phyloP scores from a whole-genome alignment of 2,329 filamentous ascomycete genomes.

The Xylaria sp. region DNA sequence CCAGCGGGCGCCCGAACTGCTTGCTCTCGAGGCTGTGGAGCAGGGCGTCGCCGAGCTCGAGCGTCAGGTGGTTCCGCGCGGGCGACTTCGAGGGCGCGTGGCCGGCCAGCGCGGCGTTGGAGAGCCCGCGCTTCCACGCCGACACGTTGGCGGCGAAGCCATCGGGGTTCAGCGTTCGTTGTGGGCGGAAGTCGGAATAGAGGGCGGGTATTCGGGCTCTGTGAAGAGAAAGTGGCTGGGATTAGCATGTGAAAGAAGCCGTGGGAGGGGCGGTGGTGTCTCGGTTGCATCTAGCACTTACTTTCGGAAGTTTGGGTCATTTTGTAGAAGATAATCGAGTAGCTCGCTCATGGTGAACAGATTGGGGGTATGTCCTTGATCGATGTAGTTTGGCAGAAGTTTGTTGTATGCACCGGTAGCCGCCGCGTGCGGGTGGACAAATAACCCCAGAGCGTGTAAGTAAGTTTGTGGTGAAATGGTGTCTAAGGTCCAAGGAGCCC shows the following conservation, averaged over 20 bases:
- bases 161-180: constrained; percentile 79
- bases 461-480: too few species aligned
- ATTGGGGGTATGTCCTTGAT: neutral
- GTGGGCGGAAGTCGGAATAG: constrained; percentile 83
- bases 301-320: constrained; percentile 67
- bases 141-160: constrained; percentile 80
- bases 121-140: constrained; percentile 78
- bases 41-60: constrained; percentile 66
- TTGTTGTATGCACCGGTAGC: neutral
- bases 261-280: neutral
- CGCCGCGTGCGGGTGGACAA: too few species aligned
- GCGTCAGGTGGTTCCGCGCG: constrained; percentile 54
- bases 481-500: too few species aligned
- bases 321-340: constrained; percentile 66
- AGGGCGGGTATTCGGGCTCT: constrained; percentile 82
- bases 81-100: constrained; percentile 49
- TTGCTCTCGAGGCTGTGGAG: constrained; percentile 73
- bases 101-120: constrained; percentile 70
- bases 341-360: constrained; percentile 66
- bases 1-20: constrained; percentile 81
- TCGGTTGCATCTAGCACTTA: constrained; percentile 44
- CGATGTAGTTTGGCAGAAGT: neutral
- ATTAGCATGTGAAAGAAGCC: constrained; percentile 9
- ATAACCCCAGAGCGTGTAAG: too few species aligned
- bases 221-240: constrained; percentile 27